Evolutionary conservation across 148 eudicot genomes (phyloP), one percentile per base, ranked within the genome.

Genomic region (Rhododendron griersonianum): DNA sequence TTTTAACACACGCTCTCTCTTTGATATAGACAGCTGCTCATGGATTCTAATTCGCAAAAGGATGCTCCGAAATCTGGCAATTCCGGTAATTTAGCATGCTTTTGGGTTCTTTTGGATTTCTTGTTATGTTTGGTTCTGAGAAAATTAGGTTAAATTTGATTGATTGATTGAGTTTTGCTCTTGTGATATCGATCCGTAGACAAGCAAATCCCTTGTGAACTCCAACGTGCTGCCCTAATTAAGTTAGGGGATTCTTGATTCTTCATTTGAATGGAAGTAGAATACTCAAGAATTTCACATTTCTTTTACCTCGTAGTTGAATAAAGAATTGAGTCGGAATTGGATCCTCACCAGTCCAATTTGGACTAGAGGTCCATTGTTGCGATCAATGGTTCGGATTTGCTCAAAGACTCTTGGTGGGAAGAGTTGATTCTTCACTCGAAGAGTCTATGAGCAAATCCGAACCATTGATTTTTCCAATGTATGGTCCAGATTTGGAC

Each of bases 1-100:
- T 59, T 59, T 57, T 57, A 57, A 57, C 63, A 18, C 3, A 16
- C 47, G 21, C 50, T 76, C 28, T 81, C 63, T 53, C 44, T 69
- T 33, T 48, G 30, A 10, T 73, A 1, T 37, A 84, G 39, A 33
- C 78, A 67, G 85, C 76, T 83, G n/a, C 19, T 71, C 41, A 91
- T 91, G 93, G 90, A 91, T 81, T 91, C 93, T 15, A 91, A 91
- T 86, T 88, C 89, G 45, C 89, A 87, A 16, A 87, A 88, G 55
- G 87, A 88, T 81, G 73, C 73, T 44, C 87, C 93, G 5, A 39
- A 87, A 50, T 21, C 90, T 2, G 81, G 57, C 30, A 83, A 77
- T 83, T 35, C 90, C 47, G 91, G 93, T 91, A 28, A 53, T 51
- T 41, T 16, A 33, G 83, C 71, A 5, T 81, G 23, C 30, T n/a